Conservation (phyloP, 2,329 filamentous ascomycete genomes). For the Neofusicoccum sp. region DNA sequence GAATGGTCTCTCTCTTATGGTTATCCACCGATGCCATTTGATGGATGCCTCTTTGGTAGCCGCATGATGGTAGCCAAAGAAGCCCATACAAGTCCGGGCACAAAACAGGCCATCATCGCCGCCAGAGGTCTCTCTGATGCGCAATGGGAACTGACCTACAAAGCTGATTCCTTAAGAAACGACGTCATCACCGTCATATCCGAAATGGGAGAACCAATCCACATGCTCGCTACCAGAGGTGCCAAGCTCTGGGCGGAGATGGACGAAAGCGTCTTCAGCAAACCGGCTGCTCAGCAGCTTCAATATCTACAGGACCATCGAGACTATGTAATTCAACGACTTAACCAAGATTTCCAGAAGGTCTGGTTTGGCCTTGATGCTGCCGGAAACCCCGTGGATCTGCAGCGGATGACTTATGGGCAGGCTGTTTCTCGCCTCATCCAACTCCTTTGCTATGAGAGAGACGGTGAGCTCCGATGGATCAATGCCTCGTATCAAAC, state of each 20-base stretch:
- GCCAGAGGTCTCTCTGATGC: constrained; percentile 79
- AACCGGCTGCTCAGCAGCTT: constrained; percentile 64
- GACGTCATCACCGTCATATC: constrained; percentile 91
- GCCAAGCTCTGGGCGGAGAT: constrained; percentile 94
- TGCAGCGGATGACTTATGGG: constrained; percentile 94
- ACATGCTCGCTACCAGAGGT: constrained; percentile 91
- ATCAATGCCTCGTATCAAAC: constrained; percentile 79
- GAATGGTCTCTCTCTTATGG: constrained; percentile 85
- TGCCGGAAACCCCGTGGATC: constrained; percentile 76
- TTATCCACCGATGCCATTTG: constrained; percentile 92
- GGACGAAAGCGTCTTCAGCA: constrained; percentile 85
- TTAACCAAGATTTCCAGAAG: constrained; percentile 96
- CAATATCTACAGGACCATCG: constrained; percentile 86
- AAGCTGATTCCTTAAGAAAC: background rate
- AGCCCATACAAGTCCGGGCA: constrained; percentile 81
- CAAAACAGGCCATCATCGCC: constrained; percentile 89
- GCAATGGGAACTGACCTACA: constrained; percentile 90
- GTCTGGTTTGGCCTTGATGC: constrained; percentile 94
- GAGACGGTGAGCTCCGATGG: constrained; percentile 74
- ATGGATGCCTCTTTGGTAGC: constrained; percentile 87
- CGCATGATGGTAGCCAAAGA: constrained; percentile 96
- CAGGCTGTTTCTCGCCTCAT: constrained; percentile 88
- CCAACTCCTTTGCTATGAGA: constrained; percentile 88
- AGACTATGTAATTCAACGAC: constrained; percentile 90
- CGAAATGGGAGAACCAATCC: constrained; percentile 96